Percentiles rank a stretch among this genome's conserved stretches.
Evolutionary conservation across 2,329 filamentous ascomycete species (phyloP).

Genomic region (Arthrobotrys conoides): DNA sequence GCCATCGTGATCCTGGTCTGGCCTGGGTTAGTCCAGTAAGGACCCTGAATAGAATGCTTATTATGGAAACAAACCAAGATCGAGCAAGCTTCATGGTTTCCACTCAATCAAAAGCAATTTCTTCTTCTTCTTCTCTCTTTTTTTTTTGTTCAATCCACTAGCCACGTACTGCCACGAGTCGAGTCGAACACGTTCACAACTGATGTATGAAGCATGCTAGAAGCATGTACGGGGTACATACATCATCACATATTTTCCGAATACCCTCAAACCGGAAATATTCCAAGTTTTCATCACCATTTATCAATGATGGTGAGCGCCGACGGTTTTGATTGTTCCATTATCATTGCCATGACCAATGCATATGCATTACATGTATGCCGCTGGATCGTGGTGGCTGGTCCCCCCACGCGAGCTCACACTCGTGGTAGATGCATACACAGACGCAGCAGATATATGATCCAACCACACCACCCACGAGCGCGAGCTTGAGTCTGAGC

Average conservation of each 20-base stretch:
- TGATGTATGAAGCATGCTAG: too few species aligned
- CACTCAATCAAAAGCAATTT: background rate
- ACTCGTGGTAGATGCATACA: constrained; percentile 33
- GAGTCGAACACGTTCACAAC: constrained; percentile 5
- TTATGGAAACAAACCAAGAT: constrained; percentile 14
- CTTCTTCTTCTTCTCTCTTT: background rate
- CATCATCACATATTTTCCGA: constrained; percentile 12
- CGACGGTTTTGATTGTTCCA: constrained; percentile 16
- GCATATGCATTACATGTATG: constrained; percentile 42
- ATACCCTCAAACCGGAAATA: constrained; percentile 24
- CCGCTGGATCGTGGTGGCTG: constrained; percentile 7
- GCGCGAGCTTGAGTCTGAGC: constrained; percentile 1
- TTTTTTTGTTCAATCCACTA: background rate
- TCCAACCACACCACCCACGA: constrained; percentile 47
- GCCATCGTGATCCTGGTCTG: background rate
- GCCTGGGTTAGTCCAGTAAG: too few species aligned
- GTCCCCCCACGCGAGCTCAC: constrained; percentile 34
- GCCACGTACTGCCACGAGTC: constrained; percentile 10
- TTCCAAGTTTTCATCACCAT: constrained; percentile 34
- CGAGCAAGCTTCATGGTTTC: background rate
- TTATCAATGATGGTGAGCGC: constrained; percentile 4
- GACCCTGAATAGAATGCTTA: constrained; percentile 26
- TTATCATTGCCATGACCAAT: constrained; percentile 56
- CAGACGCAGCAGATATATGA: constrained; percentile 8
- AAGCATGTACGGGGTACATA: background rate